Evolutionary conservation across 2,329 filamentous ascomycete genomes (phyloP).

Genomic region (Phaeosphaeria sp.): DNA sequence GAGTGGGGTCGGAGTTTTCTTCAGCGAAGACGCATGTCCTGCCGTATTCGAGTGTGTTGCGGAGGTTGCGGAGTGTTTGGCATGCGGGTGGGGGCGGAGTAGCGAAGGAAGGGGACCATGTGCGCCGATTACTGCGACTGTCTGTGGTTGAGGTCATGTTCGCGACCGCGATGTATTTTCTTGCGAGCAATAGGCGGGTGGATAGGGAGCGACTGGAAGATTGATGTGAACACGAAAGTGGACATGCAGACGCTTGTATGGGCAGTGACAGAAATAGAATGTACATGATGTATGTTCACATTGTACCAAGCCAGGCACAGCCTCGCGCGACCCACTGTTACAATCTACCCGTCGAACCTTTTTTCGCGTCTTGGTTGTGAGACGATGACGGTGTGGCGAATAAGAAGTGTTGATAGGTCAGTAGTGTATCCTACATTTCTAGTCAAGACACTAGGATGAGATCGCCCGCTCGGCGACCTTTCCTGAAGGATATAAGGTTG

Average conservation of each 20-base stretch:
- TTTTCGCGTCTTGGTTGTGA: background rate
- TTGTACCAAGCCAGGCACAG: slow-evolving; percentile 10
- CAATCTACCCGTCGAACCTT: slow-evolving; percentile 1
- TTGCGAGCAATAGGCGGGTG: background rate
- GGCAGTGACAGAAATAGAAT: background rate
- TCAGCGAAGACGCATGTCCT: slow-evolving; percentile 84
- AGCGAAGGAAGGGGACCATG: slow-evolving; percentile 24
- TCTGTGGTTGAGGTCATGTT: slow-evolving; percentile 23
- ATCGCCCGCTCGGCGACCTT: slow-evolving; percentile 3
- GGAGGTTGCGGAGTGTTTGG: slow-evolving; percentile 21
- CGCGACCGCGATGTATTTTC: too few species aligned
- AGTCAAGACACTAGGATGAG: background rate
- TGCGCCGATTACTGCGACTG: slow-evolving; percentile 13
- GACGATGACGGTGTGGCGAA: slow-evolving; percentile 6
- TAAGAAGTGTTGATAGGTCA: background rate
- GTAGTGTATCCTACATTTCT: background rate
- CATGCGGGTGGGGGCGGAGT: slow-evolving; percentile 24
- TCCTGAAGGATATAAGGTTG: background rate
- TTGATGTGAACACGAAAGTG: background rate
- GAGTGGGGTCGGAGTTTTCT: slow-evolving; percentile 72
- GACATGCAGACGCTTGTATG: background rate
- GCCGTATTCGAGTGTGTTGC: slow-evolving; percentile 65
- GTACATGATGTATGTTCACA: slow-evolving; percentile 1
- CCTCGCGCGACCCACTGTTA: slow-evolving; percentile 14
- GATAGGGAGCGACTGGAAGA: background rate